Conservation (phyloP, 129 eudicot species). For the Arctium lappa region DNA sequence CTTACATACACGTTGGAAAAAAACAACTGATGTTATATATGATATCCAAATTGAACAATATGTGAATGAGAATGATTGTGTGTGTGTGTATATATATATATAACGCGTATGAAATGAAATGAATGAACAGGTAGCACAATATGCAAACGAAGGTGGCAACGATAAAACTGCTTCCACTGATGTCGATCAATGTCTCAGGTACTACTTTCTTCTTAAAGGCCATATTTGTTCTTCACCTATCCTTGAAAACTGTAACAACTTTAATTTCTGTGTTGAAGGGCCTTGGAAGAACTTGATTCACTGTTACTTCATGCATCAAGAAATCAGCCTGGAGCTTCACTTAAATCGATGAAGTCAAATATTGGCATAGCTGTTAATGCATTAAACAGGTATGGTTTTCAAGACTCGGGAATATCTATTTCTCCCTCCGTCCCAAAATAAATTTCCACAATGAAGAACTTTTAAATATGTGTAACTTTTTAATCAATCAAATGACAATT, state of each 20-base stretch:
- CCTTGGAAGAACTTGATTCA: conserved; percentile 89
- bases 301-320: conserved; percentile 78
- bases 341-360: conserved; percentile 63
- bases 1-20: neutral
- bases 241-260: neutral
- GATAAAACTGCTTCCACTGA: conserved; percentile 59
- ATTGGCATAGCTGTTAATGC: conserved; percentile 63
- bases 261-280: conserved; percentile 41
- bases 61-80: neutral
- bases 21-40: too few species aligned
- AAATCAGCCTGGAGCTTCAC: conserved; percentile 54
- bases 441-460: neutral
- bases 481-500: neutral
- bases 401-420: neutral
- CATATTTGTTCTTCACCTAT: neutral
- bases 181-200: conserved; percentile 95
- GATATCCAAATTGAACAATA: neutral
- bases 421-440: neutral
- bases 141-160: conserved; percentile 78
- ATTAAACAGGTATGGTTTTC: conserved; percentile 55
- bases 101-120: neutral
- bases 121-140: conserved; percentile 74
- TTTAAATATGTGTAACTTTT: neutral
- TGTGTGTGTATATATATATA: neutral
- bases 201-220: conserved; percentile 6